Percentiles rank a stretch among this genome's conserved stretches.
Evolutionary conservation across 2,329 filamentous ascomycete species (phyloP).

Genomic region (Calonectria crousiana): DNA sequence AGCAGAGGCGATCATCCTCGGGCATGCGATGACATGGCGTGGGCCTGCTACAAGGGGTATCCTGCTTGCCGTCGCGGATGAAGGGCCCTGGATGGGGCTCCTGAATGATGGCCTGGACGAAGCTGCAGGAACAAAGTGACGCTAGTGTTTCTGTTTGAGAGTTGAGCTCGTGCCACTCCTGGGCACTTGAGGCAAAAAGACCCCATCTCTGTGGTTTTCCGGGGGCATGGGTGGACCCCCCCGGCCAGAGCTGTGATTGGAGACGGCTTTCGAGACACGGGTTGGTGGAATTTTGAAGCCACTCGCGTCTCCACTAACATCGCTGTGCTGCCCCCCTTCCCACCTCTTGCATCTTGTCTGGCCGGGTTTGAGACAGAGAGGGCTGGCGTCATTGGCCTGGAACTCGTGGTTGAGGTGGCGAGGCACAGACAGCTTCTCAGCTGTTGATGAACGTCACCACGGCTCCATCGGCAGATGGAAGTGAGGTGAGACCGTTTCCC

Average conservation of each 20-base stretch:
- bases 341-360: slow-evolving; percentile 17
- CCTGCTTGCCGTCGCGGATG: slow-evolving; percentile 7
- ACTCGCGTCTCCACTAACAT: slow-evolving; percentile 19
- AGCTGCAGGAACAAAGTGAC: slow-evolving; percentile 46
- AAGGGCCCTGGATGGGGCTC: slow-evolving; percentile 21
- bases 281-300: slow-evolving; percentile 29
- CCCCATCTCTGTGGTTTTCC: slow-evolving; percentile 13
- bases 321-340: slow-evolving; percentile 11
- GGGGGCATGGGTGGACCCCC: background rate
- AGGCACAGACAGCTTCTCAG: background rate
- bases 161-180: slow-evolving; percentile 27
- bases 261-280: slow-evolving; percentile 30
- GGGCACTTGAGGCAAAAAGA: slow-evolving; percentile 4
- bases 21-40: background rate
- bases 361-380: background rate
- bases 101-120: slow-evolving; percentile 26
- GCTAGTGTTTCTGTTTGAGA: slow-evolving; percentile 51
- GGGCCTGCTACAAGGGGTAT: slow-evolving; percentile 10
- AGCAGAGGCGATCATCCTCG: background rate
- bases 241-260: slow-evolving; percentile 8
- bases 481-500: background rate
- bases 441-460: background rate
- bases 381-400: background rate
- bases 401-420: background rate
- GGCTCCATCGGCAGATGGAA: background rate